Percentiles rank a stretch among this genome's conserved stretches.
These are phyloP conservation scores for Talaromyces sp. DNA, from an alignment of 2,329 filamentous ascomycete genomes.

Conservation along the genomic window DNA sequence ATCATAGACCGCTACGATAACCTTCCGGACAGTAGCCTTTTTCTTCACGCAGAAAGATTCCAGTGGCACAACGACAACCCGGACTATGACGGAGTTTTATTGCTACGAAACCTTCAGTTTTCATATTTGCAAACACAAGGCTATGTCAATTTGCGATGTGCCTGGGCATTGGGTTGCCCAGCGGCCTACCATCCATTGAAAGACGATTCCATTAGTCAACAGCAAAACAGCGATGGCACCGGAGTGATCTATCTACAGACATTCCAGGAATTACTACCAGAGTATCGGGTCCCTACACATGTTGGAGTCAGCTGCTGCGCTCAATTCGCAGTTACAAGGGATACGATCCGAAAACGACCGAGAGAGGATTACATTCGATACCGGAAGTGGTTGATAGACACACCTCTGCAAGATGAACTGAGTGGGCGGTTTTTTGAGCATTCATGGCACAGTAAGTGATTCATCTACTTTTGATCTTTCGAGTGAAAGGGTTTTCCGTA, in stretches of 20 bases:
- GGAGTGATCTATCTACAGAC: conserved; percentile 24
- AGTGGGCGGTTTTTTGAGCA: conserved; percentile 52
- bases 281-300: conserved; percentile 24
- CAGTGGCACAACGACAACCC: conserved; percentile 50
- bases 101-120: conserved; percentile 40
- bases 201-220: conserved; percentile 1
- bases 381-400: conserved; percentile 49
- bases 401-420: conserved; percentile 43
- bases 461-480: not conserved
- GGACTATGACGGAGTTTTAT: conserved; percentile 38
- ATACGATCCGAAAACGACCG: conserved; percentile 44
- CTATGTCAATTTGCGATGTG: conserved; percentile 50
- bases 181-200: conserved; percentile 39
- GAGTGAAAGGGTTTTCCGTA: not conserved
- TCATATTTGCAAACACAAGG: conserved; percentile 39
- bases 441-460: conserved; percentile 41
- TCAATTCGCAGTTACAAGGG: conserved; percentile 51
- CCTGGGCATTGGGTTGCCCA: conserved; percentile 48
- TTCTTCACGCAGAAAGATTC: conserved; percentile 45
- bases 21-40: conserved; percentile 48
- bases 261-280: conserved; percentile 17
- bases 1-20: conserved; percentile 52
- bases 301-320: conserved; percentile 53
- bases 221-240: conserved; percentile 14
- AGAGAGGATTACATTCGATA: conserved; percentile 45